These are phyloP conservation scores for Pharus latifolius DNA, from an alignment of 176 grass and related monocot species.

Conservation along the genomic window DNA sequence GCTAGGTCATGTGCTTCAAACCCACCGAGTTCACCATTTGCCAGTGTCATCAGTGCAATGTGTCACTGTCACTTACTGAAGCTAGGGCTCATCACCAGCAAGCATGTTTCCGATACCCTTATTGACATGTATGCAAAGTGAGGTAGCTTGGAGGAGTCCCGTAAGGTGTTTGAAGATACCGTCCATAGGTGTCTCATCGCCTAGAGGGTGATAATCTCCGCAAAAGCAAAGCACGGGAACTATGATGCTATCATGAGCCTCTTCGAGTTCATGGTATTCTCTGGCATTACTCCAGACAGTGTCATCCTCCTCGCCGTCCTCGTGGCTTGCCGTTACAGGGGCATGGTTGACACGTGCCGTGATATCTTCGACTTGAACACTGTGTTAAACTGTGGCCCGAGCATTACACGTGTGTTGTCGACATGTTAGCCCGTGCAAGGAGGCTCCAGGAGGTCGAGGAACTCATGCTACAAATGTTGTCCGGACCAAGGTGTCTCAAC, in stretches of 20 bases:
- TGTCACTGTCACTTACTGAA: slow-evolving; percentile 51
- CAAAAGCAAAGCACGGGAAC: slow-evolving; percentile 58
- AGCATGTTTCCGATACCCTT: slow-evolving; percentile 61
- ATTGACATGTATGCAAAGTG: slow-evolving; percentile 91
- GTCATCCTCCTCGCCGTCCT: slow-evolving; percentile 67
- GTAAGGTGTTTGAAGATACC: slow-evolving; percentile 39
- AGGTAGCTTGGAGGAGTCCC: slow-evolving; percentile 53
- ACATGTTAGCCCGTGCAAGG: slow-evolving; percentile 68
- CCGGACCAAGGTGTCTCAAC: slow-evolving; percentile 50
- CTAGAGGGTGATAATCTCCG: slow-evolving; percentile 74
- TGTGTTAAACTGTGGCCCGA: slow-evolving; percentile 55
- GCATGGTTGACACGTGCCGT: slow-evolving; percentile 30
- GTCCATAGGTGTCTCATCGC: slow-evolving; percentile 26
- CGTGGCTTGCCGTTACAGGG: slow-evolving; percentile 59
- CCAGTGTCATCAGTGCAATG: slow-evolving; percentile 48
- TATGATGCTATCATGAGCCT: slow-evolving; percentile 40
- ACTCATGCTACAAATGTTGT: slow-evolving; percentile 35
- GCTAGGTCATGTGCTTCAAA: slow-evolving; percentile 35
- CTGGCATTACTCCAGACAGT: slow-evolving; percentile 39
- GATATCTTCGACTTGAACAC: slow-evolving; percentile 49
- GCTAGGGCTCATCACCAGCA: slow-evolving; percentile 32
- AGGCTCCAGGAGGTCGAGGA: slow-evolving; percentile 62
- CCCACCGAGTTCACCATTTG: slow-evolving; percentile 72
- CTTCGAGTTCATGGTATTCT: slow-evolving; percentile 49
- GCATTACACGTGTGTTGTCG: slow-evolving; percentile 75